Percentiles rank a stretch among this genome's conserved stretches.
These are phyloP conservation scores for Flaveria linearis DNA, from an alignment of 129 eudicot species.

Conservation along the genomic window DNA sequence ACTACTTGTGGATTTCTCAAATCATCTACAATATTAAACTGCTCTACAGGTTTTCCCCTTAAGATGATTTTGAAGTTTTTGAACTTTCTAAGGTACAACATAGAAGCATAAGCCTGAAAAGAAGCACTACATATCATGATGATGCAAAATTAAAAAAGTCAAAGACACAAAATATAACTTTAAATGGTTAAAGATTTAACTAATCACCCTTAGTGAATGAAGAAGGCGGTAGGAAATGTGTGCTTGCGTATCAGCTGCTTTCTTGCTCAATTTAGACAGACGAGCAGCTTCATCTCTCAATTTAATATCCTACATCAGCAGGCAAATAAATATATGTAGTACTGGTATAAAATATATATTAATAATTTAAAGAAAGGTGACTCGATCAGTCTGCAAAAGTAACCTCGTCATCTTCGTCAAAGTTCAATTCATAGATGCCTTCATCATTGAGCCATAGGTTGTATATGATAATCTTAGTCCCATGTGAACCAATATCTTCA, in stretches of 20 bases:
- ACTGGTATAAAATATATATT: neutral
- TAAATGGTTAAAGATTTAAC: neutral
- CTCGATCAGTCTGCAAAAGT: neutral
- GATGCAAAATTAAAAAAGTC: neutral
- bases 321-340: constrained; percentile 6
- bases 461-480: constrained; percentile 53
- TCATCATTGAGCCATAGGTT: constrained; percentile 80
- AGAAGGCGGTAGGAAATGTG: constrained; percentile 80
- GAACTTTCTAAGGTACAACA: constrained; percentile 77
- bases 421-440: constrained; percentile 78
- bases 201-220: constrained; percentile 73
- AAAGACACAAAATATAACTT: no score
- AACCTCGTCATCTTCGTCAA: constrained; percentile 77
- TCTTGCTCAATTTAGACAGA: constrained; percentile 46
- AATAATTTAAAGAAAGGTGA: neutral
- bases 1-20: constrained; percentile 41
- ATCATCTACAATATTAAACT: constrained; percentile 65
- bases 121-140: constrained; percentile 16
- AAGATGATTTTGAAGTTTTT: constrained; percentile 68
- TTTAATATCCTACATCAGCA: constrained; percentile 66
- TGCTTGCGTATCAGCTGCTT: constrained; percentile 51
- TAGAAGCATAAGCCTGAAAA: constrained; percentile 85
- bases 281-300: constrained; percentile 78
- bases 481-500: constrained; percentile 63
- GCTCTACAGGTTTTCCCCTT: constrained; percentile 86